Base-by-base conservation (phyloP, 805 yeast genomes). In the Metschnikowia cerradonensis region DNA sequence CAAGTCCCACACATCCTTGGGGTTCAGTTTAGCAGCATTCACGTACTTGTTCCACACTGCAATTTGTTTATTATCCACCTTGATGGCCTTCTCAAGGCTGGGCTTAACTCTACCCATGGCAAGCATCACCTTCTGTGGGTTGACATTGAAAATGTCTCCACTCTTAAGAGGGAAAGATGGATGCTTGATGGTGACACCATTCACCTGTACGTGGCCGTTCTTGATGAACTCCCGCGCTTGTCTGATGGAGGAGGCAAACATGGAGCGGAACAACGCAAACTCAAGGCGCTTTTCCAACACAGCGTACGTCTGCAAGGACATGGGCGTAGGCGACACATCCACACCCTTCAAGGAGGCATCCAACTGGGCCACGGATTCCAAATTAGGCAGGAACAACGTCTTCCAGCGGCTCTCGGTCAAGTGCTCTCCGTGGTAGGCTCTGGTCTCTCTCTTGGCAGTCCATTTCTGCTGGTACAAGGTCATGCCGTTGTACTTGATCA, bases 381-480 rank as follows among this genome's bases (percentile, higher is more conserved):
- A 75, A 52, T 84, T 83, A 22, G 82, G 80, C 48, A 82, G 73
- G 71, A 92, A 91, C 45, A 79, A 67, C 7, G 82, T 71, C 64
- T 86, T 86, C 85, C 90, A 88, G 64, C 91, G 82, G 17, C 81
- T 73, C 67, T 94, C 99, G 0, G 92, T 87, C 50, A 92, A 67
- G 66, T 86, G 89, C 63, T 94, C 98, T 60, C 99, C 99, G 67
- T 92, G 99, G 67, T 92, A 92, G 1, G 92, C 86, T 71, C 99
- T 82, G 6, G 97, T 85, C 65, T 91, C 97, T 65, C 83, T 86
- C 68, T 94, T 92, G 47, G 97, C 85, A 6, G 78, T 71, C 92
- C 96, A 94, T 70, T 90, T 90, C 68, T 92, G 96, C 70, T 89
- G 96, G 71, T 78, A 94, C 52, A 89, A 74, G n/a, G 96, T 82